Percentiles rank a stretch among this genome's conserved stretches.
Evolutionary conservation across 441 rosid genomes (phyloP).

Genomic region (Pelargonium cotyledonis): DNA sequence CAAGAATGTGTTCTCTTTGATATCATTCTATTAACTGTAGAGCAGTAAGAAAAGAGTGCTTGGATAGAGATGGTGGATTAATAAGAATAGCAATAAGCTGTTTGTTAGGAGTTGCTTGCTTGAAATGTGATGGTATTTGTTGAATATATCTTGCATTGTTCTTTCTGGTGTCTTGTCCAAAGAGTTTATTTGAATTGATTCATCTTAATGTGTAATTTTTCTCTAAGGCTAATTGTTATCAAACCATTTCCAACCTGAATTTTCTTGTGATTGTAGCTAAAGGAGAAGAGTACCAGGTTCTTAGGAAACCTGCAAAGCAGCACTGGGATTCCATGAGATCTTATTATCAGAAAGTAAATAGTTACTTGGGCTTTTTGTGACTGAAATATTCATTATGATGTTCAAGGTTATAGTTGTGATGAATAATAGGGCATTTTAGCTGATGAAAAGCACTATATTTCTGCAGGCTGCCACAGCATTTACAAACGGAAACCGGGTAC

Average conservation of each 20-base stretch:
- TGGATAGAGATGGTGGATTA: neutral
- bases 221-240: constrained; percentile 1
- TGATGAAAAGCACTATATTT: constrained; percentile 12
- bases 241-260: neutral
- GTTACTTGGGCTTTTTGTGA: constrained; percentile 6
- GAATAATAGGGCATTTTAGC: constrained; percentile 7
- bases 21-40: neutral
- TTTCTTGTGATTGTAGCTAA: constrained; percentile 42
- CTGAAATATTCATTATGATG: neutral
- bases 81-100: neutral
- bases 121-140: neutral
- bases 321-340: constrained; percentile 68
- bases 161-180: neutral
- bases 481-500: constrained; percentile 51
- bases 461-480: constrained; percentile 72
- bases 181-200: neutral
- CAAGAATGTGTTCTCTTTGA: neutral
- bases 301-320: constrained; percentile 51
- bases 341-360: constrained; percentile 54
- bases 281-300: constrained; percentile 54
- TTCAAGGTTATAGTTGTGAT: neutral
- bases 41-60: neutral
- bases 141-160: neutral
- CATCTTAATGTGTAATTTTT: neutral
- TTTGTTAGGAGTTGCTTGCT: neutral